Evolutionary conservation across 2,329 filamentous ascomycete species (phyloP), one percentile per base, ranked within the genome.

Genomic region (Phialemoniopsis sp.): DNA sequence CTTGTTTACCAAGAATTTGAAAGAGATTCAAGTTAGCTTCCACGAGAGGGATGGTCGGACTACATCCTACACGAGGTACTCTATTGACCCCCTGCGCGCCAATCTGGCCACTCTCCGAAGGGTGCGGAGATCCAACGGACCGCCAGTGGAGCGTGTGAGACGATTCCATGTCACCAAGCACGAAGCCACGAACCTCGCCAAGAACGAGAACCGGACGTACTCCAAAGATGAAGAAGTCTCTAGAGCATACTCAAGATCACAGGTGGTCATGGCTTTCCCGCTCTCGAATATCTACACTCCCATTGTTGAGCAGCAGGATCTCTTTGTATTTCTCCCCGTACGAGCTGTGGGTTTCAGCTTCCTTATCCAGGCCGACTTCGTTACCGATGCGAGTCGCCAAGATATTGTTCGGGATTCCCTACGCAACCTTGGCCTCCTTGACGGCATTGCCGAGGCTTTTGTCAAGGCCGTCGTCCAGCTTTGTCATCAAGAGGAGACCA

Each of bases 291-390:
- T 49, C 3, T 54, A 42, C 0, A 18, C 40, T 0, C 70, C 70
- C 0, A 36, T 68, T 3, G 42, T 66, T 5, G 47, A 65, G 26
- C 46, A 52, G 7, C 69, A 74, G 37, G 49, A 66, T 7, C 41
- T 72, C 1, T 75, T 66, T 48, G 64, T 61, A 1, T 75, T 74
- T 44, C 46, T 73, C 0, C 72, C 71, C 0, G 51, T 73, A n/a
- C 51, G 62, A 0, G 46, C 51, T 5, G 53, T 60, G 32, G 66
- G 64, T 1, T 72, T 72, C 48, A 68, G 63, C 54, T 74, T 76
- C 32, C 47, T 74, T 2, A 67, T 76, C 10, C 70, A 76, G 8
- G 58, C 66, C 7, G 70, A 76, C 43, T 76, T 75, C 39, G 66
- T 68, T 30, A 72, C 65, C 0, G 49, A 63, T 13, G 69, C 66